phyloP scores from a whole-genome alignment of 2,329 filamentous ascomycete species.

The Trematosphaeria pertusa region DNA sequence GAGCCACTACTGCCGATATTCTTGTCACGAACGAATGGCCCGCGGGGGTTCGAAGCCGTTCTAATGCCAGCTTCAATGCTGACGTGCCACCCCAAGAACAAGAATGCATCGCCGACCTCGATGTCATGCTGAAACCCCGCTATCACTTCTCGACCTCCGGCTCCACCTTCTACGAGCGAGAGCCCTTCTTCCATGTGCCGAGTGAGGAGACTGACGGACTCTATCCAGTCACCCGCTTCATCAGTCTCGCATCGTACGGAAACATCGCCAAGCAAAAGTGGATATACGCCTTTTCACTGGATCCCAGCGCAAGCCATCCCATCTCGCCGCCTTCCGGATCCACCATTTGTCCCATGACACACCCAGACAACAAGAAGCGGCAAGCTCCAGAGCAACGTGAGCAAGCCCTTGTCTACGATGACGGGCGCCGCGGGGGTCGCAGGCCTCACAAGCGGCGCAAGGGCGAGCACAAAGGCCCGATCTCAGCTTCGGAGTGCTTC shows the following conservation, averaged over 20 bases:
- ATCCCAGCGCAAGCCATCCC: conserved; percentile 66
- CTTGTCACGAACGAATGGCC: conserved; percentile 90
- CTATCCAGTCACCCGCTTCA: conserved; percentile 80
- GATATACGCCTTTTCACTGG: conserved; percentile 73
- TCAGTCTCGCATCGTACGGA: conserved; percentile 81
- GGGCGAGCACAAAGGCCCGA: conserved; percentile 42
- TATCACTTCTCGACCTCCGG: conserved; percentile 84
- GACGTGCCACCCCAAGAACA: conserved; percentile 63
- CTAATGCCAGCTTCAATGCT: conserved; percentile 66
- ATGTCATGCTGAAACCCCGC: conserved; percentile 79
- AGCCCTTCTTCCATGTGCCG: conserved; percentile 81
- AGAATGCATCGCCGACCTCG: conserved; percentile 79
- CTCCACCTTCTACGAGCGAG: conserved; percentile 82
- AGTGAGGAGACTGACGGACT: conserved; percentile 58
- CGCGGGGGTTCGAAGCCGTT: conserved; percentile 71
- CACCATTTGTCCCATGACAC: conserved; percentile 76
- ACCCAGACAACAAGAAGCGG: conserved; percentile 66
- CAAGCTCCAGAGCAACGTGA: conserved; percentile 47
- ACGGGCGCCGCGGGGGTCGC: conserved; percentile 44
- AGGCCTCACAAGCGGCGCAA: conserved; percentile 49
- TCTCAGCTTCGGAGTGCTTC: conserved; percentile 78
- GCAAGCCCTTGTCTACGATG: conserved; percentile 46
- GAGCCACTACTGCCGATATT: conserved; percentile 82
- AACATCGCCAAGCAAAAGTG: conserved; percentile 80
- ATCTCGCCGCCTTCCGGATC: conserved; percentile 70